Conservation (phyloP, 768 basidiomycete species). For the Piloderma croceum region DNA sequence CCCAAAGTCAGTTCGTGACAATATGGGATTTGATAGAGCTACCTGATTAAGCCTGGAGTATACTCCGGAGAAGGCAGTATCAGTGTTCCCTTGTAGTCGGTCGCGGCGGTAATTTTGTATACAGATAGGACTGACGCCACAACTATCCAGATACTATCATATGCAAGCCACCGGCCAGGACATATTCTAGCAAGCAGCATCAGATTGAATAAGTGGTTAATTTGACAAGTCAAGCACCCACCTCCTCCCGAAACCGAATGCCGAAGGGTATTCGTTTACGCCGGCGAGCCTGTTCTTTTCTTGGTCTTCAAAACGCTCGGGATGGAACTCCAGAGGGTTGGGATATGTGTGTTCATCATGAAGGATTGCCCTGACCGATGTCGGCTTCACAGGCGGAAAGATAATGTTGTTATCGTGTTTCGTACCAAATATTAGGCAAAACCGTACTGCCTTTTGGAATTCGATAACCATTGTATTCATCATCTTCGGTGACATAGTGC, state of each 20-base stretch:
- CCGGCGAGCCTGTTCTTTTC: neutral
- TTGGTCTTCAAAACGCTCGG: neutral
- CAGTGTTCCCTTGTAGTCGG: constrained; percentile 17
- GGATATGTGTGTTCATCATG: constrained; percentile 9
- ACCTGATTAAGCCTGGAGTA: constrained; percentile 17
- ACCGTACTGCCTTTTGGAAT: constrained; percentile 26
- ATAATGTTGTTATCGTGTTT: neutral
- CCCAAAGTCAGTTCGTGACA: neutral
- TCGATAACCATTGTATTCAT: constrained; percentile 25
- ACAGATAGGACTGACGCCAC: constrained; percentile 19
- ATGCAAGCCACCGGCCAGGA: constrained; percentile 19
- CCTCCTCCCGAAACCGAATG: constrained; percentile 23
- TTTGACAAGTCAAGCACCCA: constrained; percentile 3
- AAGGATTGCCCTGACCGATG: neutral
- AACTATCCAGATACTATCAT: constrained; percentile 20
- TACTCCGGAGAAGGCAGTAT: constrained; percentile 17
- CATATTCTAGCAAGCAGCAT: constrained; percentile 6
- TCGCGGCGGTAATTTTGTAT: constrained; percentile 21
- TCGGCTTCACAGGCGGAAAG: neutral
- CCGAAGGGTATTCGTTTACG: no score
- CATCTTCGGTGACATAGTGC: constrained; percentile 23
- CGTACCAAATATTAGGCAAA: constrained; percentile 15
- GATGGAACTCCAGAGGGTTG: neutral
- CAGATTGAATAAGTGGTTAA: neutral
- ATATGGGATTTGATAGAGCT: constrained; percentile 1